These are phyloP conservation scores for Fusarium liriodendri DNA, from an alignment of 2,329 filamentous ascomycete species.

Conservation along the genomic window DNA sequence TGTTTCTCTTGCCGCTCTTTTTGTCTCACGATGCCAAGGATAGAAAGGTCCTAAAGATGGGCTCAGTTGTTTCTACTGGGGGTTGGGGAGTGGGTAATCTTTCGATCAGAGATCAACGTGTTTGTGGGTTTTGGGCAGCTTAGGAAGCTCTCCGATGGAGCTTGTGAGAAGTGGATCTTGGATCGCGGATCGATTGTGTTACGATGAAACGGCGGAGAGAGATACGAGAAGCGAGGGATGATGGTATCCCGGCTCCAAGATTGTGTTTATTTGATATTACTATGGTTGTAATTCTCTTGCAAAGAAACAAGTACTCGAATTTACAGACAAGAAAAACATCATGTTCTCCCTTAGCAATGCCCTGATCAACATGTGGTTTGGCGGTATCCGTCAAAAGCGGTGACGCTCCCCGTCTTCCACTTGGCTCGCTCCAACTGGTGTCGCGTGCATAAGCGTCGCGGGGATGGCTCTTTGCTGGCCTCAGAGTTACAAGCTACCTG, in stretches of 20 bases:
- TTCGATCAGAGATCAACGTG: conserved; percentile 15
- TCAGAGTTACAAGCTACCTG: neutral
- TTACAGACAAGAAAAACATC: neutral
- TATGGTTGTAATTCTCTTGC: neutral
- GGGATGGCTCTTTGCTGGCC: conserved; percentile 3
- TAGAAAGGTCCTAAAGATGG: neutral
- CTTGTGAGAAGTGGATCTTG: conserved; percentile 28
- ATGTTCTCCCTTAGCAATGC: neutral
- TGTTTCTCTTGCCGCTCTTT: neutral
- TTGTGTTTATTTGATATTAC: neutral
- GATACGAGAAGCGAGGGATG: neutral
- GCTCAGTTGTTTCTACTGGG: neutral
- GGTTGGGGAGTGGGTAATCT: conserved; percentile 26
- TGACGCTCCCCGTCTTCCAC: conserved; percentile 33
- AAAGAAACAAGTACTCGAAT: neutral
- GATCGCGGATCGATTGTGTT: conserved; percentile 35
- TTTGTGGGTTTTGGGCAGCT: conserved; percentile 16
- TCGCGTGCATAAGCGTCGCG: conserved; percentile 45
- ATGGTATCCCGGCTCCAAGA: neutral
- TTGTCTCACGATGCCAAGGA: neutral
- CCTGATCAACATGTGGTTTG: conserved; percentile 1
- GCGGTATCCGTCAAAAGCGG: conserved; percentile 35
- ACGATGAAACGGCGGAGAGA: conserved; percentile 13
- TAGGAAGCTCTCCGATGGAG: conserved; percentile 20
- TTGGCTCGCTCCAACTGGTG: conserved; percentile 41